phyloP scores from a whole-genome alignment of 768 basidiomycete species.

The Termitomyces sp. region DNA sequence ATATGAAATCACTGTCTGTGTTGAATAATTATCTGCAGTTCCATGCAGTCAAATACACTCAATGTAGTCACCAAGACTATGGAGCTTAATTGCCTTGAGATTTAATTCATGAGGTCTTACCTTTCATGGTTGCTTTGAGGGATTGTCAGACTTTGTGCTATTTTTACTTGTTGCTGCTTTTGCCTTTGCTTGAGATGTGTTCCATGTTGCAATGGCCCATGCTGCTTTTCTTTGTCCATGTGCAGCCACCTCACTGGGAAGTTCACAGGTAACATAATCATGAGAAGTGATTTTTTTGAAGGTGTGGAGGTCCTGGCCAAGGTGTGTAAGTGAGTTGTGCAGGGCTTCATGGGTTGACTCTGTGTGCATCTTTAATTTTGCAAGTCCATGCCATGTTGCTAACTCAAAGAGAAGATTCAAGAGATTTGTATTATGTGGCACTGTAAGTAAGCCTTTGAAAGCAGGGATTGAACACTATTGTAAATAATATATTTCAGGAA shows the following conservation, averaged over 20 bases:
- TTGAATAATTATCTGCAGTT: conserved; percentile 33
- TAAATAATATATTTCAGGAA: background rate
- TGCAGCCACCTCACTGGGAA: conserved; percentile 8
- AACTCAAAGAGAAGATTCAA: conserved; percentile 16
- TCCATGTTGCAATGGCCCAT: background rate
- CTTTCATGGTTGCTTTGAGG: background rate
- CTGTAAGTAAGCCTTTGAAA: background rate
- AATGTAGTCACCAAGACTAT: conserved; percentile 30
- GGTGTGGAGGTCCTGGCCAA: conserved; percentile 7
- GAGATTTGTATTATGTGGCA: conserved; percentile 14
- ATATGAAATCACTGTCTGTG: conserved; percentile 25
- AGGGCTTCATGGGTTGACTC: conserved; percentile 7
- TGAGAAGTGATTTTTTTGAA: conserved; percentile 12
- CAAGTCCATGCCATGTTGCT: conserved; percentile 21
- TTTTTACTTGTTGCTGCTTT: background rate
- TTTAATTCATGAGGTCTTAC: conserved; percentile 15
- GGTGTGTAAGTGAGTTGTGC: conserved; percentile 4
- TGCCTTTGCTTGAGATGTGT: background rate
- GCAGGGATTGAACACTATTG: background rate
- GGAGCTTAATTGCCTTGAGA: conserved; percentile 28
- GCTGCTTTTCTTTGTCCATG: background rate
- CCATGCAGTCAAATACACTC: conserved; percentile 21
- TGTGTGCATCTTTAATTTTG: conserved; percentile 21
- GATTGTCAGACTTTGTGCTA: background rate
- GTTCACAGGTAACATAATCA: conserved; percentile 4